Percentiles rank a stretch among this genome's conserved stretches.
phyloP scores from a whole-genome alignment of 148 eudicot genomes.

The Rhododendron molle region DNA sequence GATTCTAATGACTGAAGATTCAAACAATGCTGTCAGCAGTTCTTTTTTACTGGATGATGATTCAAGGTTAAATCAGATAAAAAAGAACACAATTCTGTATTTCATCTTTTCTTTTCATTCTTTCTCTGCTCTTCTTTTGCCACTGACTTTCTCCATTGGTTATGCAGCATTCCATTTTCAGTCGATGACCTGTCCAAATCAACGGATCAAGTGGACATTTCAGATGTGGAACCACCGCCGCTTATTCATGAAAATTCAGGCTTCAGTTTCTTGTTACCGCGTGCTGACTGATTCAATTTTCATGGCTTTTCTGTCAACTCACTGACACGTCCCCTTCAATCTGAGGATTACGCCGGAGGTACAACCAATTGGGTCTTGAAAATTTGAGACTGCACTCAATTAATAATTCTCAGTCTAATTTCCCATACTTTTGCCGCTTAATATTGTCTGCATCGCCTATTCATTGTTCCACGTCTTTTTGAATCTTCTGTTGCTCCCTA shows the following conservation, averaged over 20 bases:
- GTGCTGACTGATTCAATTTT: constrained; percentile 1
- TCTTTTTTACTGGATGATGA: constrained; percentile 4
- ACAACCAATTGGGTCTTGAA: not conserved
- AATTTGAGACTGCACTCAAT: not conserved
- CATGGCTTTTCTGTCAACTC: not conserved
- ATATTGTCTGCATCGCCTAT: not conserved
- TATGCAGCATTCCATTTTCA: constrained; percentile 82
- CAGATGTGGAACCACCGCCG: constrained; percentile 78
- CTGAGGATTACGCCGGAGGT: not conserved
- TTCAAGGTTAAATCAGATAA: not conserved
- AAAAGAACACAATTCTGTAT: not conserved
- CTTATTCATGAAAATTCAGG: constrained; percentile 79
- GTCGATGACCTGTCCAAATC: constrained; percentile 82
- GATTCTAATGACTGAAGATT: constrained; percentile 12
- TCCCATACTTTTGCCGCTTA: not conserved
- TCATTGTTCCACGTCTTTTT: not conserved
- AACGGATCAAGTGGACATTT: constrained; percentile 60
- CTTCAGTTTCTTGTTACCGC: constrained; percentile 30
- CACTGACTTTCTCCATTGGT: constrained; percentile 5
- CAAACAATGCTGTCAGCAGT: constrained; percentile 6
- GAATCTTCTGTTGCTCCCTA: not conserved
- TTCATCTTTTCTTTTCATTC: not conserved
- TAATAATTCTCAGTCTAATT: not conserved
- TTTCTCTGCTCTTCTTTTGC: not conserved
- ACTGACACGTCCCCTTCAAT: not conserved